Percentiles rank a stretch among this genome's conserved stretches.
Evolutionary conservation across 1,284 basidiomycete genomes (phyloP).

Genomic region (Chiua sp.): DNA sequence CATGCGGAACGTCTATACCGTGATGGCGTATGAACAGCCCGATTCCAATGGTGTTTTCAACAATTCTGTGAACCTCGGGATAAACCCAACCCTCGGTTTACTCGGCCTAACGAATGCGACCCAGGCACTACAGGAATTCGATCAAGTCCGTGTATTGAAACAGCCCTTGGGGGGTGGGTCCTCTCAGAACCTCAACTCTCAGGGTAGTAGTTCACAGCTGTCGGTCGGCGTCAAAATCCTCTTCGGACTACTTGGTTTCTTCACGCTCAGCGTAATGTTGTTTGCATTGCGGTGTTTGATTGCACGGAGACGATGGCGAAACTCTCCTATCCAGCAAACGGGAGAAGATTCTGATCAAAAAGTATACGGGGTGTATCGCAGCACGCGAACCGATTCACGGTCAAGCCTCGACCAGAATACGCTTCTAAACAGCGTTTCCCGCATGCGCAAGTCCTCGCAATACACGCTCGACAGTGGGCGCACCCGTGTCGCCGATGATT

Average conservation of each 20-base stretch:
- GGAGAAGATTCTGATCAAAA: conserved; percentile 15
- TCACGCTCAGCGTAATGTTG: conserved; percentile 55
- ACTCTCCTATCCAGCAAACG: conserved; percentile 6
- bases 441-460: conserved; percentile 37
- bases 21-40: conserved; percentile 67
- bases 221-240: conserved; percentile 65
- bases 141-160: conserved; percentile 65
- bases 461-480: conserved; percentile 42
- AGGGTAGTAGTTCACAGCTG: conserved; percentile 41
- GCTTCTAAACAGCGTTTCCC: conserved; percentile 35
- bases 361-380: conserved; percentile 25
- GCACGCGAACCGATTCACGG: conserved; percentile 22
- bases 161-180: conserved; percentile 48
- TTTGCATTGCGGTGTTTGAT: conserved; percentile 60
- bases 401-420: conserved; percentile 29
- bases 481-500: conserved; percentile 36
- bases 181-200: not conserved
- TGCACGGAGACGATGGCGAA: conserved; percentile 42
- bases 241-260: conserved; percentile 59
- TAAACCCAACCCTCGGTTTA: conserved; percentile 60
- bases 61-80: conserved; percentile 24
- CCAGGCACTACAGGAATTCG: conserved; percentile 65
- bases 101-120: conserved; percentile 63
- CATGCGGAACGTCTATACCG: conserved; percentile 72
- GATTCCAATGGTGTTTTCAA: conserved; percentile 51